Evolutionary conservation across 768 basidiomycete species (phyloP), one percentile per base, ranked within the genome.

Genomic region (Tubosaeta sp.): DNA sequence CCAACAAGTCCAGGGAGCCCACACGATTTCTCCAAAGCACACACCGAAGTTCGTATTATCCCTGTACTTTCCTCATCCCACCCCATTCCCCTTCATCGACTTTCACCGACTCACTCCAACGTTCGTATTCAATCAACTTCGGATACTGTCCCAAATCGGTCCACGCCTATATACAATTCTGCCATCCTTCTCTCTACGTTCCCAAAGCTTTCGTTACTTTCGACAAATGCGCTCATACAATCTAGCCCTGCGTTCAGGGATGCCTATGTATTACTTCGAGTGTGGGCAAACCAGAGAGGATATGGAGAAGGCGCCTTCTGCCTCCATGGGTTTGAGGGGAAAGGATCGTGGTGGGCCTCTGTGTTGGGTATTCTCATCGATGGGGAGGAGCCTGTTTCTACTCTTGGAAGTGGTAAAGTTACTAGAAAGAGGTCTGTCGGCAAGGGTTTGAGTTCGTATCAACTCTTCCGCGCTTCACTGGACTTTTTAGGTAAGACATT

Each of bases 271-370:
- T 74, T 97, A 1, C 79, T 97, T 14, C 80, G 91, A 10, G 79
- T 94, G 14, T 99, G 96, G 96, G 90, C 90, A 1, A 83, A 84
- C 44, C 87, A 94, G 59, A 76, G 94, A 36, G 92, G 92, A 0
- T 93, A 86, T 57, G 77, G 81, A 3, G 75, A 77, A 54, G 81
- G 85, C 11, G 66, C 69, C 36, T 61, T 80, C 54, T 85, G 81
- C 58, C 72, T 89, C 4, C 73, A 77, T 14, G 90, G 90, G 14
- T 94, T 86, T 61, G 87, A 83, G 60, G 77, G 76, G 7, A 72
- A 76, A 21, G 88, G 88, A 1, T 62, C 74, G 4, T 86, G 76
- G 79, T 93, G 90, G 90, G 69, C 71, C 40, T 78, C 77, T 1
- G 55, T 92, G 1, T 65, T 92, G 22, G 80, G 76, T 27, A 56